Evolutionary conservation across 2,329 filamentous ascomycete species (phyloP), one percentile per base, ranked within the genome.

Genomic region (Macrophomina phaseolina): DNA sequence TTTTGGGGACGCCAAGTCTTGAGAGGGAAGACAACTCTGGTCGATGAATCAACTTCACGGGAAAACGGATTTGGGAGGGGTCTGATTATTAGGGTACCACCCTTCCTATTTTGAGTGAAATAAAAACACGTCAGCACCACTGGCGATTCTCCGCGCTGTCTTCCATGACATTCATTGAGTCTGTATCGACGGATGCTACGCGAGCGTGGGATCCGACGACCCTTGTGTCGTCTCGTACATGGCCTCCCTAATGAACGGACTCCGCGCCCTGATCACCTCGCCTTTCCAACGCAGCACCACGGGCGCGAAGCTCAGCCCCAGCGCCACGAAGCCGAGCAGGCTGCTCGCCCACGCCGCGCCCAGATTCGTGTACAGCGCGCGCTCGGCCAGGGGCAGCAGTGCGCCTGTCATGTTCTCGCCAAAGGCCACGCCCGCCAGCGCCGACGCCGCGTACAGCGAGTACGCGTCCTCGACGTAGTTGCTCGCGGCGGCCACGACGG

Each of bases 391-490:
- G 0, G 83, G 83, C 65, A 85, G 70, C 56, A 84, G 81, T 0
- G 79, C 83, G 2, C 82, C 80, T 49, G 83, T 79, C 4, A 81
- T 69, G 67, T 85, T 85, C 73, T 86, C 84, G 7, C 81, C 78
- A 46, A 83, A 79, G 0, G 80, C 82, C 2, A 84, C 79, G 0
- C 81, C 83, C 1, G 81, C 83, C 28, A 85, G 77, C 0, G 83
- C 83, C 40, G 80, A 83, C 2, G 79, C 83, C 4, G 83, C 82
- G 67, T 84, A 85, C 46, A 80, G 78, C 38, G 82, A 80, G 65
- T 85, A 84, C 0, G 82, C 79, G 67, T 84, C 82, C 1, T 79
- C 80, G 36, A 82, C 72, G 60, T 83, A 83, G 71, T 85, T 85
- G 5, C 83, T 78, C 1, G 81, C 83, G 8, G 81, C 81, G 69